phyloP scores from a whole-genome alignment of 1,139 yeast genomes.

The Yamadazyma kanchanaburiensis region DNA sequence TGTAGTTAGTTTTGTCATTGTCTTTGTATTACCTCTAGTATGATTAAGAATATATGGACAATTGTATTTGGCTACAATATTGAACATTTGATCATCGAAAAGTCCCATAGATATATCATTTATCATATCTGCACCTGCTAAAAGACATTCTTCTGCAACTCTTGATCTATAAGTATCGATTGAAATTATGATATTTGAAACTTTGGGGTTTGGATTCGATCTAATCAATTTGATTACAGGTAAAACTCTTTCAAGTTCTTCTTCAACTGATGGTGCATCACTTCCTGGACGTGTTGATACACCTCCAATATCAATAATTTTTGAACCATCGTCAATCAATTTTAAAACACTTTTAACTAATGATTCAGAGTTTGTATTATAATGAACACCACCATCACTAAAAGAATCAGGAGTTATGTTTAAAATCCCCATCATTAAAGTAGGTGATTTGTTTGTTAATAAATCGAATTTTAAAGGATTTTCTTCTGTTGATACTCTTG shows the following conservation, averaged over 20 bases:
- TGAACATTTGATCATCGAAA: conserved; percentile 61
- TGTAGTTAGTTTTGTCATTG: conserved; percentile 61
- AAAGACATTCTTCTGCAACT: conserved; percentile 69
- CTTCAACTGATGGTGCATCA: conserved; percentile 51
- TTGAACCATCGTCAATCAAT: conserved; percentile 56
- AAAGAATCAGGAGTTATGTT: conserved; percentile 94
- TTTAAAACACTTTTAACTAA: conserved; percentile 35
- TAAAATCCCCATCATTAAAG: conserved; percentile 77
- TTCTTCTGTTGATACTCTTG: conserved; percentile 16
- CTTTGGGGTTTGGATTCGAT: conserved; percentile 17
- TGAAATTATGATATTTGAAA: conserved; percentile 56
- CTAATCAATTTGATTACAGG: conserved; percentile 70
- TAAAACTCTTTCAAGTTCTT: conserved; percentile 63
- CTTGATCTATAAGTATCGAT: conserved; percentile 78
- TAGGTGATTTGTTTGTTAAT: conserved; percentile 29
- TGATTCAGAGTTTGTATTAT: conserved; percentile 21
- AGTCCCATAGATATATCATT: conserved; percentile 89
- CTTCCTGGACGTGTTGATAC: conserved; percentile 89
- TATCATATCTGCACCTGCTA: conserved; percentile 84
- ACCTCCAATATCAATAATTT: conserved; percentile 87
- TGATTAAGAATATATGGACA: conserved; percentile 85
- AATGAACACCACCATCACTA: conserved; percentile 76
- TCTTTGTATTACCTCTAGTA: conserved; percentile 76
- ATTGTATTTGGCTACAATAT: conserved; percentile 61
- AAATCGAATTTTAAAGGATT: conserved; percentile 40